phyloP scores from a whole-genome alignment of 2,329 filamentous ascomycete species.

The Truncatella angustata region DNA sequence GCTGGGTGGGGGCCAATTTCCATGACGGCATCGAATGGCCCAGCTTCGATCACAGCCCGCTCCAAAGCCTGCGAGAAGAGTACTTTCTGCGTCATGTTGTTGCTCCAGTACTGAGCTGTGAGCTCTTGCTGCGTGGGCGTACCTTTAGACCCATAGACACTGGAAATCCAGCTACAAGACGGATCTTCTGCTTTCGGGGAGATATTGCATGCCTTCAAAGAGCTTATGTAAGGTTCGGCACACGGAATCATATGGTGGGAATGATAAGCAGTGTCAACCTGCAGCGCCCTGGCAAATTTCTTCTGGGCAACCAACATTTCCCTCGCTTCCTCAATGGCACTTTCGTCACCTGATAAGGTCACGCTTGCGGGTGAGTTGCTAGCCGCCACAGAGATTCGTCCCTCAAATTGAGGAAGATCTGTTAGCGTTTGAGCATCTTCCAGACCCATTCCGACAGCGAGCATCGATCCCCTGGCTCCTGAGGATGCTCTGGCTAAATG shows the following conservation, averaged over 20 bases:
- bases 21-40: conserved; percentile 16
- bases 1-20: conserved; percentile 19
- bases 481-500: neutral
- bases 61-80: conserved; percentile 21
- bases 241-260: conserved; percentile 31
- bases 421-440: conserved; percentile 25
- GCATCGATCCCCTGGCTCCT: conserved; percentile 27
- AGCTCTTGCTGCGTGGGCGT: neutral
- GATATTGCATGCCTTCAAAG: neutral
- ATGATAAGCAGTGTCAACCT: conserved; percentile 36
- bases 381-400: conserved; percentile 22
- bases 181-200: neutral
- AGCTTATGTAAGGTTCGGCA: conserved; percentile 11
- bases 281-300: conserved; percentile 24
- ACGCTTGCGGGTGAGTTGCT: conserved; percentile 26
- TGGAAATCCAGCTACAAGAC: conserved; percentile 11
- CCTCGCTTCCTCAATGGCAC: conserved; percentile 19
- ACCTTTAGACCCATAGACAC: conserved; percentile 7
- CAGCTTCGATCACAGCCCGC: neutral
- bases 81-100: conserved; percentile 21
- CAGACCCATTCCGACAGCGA: conserved; percentile 33
- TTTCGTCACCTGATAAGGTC: conserved; percentile 27
- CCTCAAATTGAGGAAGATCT: conserved; percentile 17
- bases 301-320: conserved; percentile 11
- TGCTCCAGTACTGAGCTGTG: conserved; percentile 17